Base-by-base conservation (phyloP, 208 protist genomes). In the Leishmania mexicana region DNA sequence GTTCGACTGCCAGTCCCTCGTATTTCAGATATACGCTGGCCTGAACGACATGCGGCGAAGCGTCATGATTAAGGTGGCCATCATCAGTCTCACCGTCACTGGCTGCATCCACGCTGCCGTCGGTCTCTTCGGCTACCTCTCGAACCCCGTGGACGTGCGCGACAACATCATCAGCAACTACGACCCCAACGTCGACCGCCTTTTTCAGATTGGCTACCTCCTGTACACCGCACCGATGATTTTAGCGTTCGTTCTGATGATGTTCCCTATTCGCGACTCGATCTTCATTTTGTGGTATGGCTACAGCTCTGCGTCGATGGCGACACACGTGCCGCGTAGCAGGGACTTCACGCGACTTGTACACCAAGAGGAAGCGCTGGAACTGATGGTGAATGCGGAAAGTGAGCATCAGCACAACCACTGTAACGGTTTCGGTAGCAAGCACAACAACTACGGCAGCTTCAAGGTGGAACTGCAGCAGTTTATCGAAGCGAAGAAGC, bases 131-230 rank as follows among this genome's bases (percentile, higher is more conserved):
- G 93, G 93, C 38, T 96, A 96, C 82, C 81, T 96, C 24, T 83
- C 88, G 10, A 89, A 93, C 73, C 87, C 90, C 8, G 58, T 53
- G 15, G 85, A 92, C 73, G 88, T 94, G 38, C 88, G 86, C 19
- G 90, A 91, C 47, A 94, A 96, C 85, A 87, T 96, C 68, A 92
- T 96, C 77, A 93, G 85, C 83, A 94, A 92, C 87, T 96, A 94
- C 82, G 85, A 96, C 79, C 90, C 93, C 1, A 88, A 79, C n/a
- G 80, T 81, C 3, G 91, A 96, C 73, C 64, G 47, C 38, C 86
- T 96, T 19, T 94, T 96, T 71, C 76, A 84, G 17, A 64, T 94
- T 40, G 91, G 88, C 38, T 94, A 96, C 79, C 42, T 87, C 40
- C 35, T 94, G 11, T 96, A 94, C 79, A 75, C 87, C 0, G 85